phyloP scores from a whole-genome alignment of 805 yeast genomes.

The Metschnikowia corniflorae region DNA sequence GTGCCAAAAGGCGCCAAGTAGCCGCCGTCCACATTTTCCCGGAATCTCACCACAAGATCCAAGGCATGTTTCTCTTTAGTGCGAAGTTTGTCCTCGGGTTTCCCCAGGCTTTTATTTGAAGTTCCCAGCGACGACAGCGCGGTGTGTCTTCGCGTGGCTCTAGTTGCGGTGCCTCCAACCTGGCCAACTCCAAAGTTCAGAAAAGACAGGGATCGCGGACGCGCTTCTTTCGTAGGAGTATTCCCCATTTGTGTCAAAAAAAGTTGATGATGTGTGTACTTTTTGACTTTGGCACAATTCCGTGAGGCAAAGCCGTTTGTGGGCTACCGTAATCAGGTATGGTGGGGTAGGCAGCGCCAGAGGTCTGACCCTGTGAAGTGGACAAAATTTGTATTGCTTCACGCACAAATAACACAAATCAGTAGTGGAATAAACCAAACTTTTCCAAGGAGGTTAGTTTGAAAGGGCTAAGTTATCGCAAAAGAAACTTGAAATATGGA shows the following conservation, averaged over 20 bases:
- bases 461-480: too few relatives aligned
- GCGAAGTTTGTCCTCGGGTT: constrained; percentile 49
- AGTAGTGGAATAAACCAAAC: too few relatives aligned
- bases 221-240: constrained; percentile 41
- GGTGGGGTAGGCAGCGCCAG: too few relatives aligned
- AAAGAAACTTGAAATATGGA: too few relatives aligned
- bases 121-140: constrained; percentile 13
- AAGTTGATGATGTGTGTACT: too few relatives aligned
- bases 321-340: too few relatives aligned
- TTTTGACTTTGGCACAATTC: too few relatives aligned
- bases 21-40: constrained; percentile 90
- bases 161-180: constrained; percentile 3
- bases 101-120: constrained; percentile 7
- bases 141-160: constrained; percentile 13
- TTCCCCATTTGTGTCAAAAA: constrained; percentile 41
- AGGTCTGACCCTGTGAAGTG: too few relatives aligned
- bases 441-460: too few relatives aligned
- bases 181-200: constrained; percentile 4
- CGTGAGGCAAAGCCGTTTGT: too few relatives aligned
- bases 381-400: too few relatives aligned
- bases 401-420: too few relatives aligned
- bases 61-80: constrained; percentile 48
- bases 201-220: constrained; percentile 25
- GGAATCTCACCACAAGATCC: constrained; percentile 54
- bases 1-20: constrained; percentile 88